Conservation (phyloP, 2,329 filamentous ascomycete species). For the Colletotrichum spaethianum region DNA sequence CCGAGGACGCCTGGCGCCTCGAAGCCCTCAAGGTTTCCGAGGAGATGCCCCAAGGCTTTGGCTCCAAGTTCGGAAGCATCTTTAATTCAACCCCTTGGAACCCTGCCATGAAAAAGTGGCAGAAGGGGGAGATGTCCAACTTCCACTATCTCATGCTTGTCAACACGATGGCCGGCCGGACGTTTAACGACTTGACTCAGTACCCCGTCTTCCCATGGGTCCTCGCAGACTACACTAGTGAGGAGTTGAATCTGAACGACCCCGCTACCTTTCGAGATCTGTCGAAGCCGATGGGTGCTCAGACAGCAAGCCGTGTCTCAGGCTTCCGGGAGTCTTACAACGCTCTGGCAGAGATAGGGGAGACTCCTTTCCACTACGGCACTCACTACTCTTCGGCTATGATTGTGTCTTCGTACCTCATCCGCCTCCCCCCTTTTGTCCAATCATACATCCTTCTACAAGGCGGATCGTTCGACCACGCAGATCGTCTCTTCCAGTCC, state of each 20-base stretch:
- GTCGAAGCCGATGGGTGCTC: constrained; percentile 96
- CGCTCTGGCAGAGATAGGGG: constrained; percentile 91
- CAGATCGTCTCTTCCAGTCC: constrained; percentile 94
- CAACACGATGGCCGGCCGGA: constrained; percentile 96
- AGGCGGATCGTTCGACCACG: constrained; percentile 96
- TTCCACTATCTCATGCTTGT: constrained; percentile 99
- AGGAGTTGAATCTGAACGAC: constrained; percentile 89
- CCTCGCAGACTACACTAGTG: constrained; percentile 93
- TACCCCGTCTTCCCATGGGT: constrained; percentile 99
- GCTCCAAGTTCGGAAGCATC: constrained; percentile 91
- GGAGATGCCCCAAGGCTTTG: constrained; percentile 74
- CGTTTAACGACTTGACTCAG: constrained; percentile 98
- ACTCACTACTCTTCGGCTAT: constrained; percentile 99
- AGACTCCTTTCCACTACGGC: constrained; percentile 95
- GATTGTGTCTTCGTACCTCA: constrained; percentile 97
- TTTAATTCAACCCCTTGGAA: constrained; percentile 89
- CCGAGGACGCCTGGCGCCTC: constrained; percentile 92
- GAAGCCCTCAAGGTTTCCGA: constrained; percentile 83
- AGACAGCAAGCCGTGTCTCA: constrained; percentile 80
- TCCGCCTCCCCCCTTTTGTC: constrained; percentile 94
- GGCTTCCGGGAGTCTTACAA: constrained; percentile 89
- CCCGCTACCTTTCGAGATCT: constrained; percentile 90
- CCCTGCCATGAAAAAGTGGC: constrained; percentile 90
- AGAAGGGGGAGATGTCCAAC: constrained; percentile 95
- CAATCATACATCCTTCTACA: constrained; percentile 95